A percentile compares a stretch with the other conserved stretches of the same genome.
phyloP scores from a whole-genome alignment of 164 flowering plant genomes.

The Tetracentron sinense region DNA sequence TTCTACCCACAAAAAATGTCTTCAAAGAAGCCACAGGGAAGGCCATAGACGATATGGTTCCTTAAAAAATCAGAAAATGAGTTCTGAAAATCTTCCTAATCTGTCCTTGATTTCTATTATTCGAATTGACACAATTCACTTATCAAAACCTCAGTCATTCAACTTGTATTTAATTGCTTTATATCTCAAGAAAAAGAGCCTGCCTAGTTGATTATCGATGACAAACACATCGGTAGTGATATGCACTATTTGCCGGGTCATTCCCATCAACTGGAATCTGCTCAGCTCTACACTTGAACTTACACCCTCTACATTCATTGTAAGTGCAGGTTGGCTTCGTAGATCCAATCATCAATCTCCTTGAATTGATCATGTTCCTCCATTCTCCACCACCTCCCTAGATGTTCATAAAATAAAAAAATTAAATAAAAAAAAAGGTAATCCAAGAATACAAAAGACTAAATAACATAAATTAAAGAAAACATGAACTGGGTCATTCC shows the following conservation, averaged over 20 bases:
- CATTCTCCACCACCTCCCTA: conserved; percentile 7
- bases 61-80: too few relatives aligned
- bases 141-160: conserved; percentile 10
- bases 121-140: neutral
- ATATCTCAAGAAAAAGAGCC: neutral
- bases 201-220: conserved; percentile 39
- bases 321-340: conserved; percentile 91
- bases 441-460: neutral
- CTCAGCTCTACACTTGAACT: conserved; percentile 78
- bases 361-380: conserved; percentile 25
- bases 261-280: conserved; percentile 91
- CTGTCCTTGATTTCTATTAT: neutral
- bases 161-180: neutral
- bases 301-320: conserved; percentile 93
- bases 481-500: neutral
- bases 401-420: neutral
- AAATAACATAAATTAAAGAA: neutral
- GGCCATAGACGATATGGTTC: too few relatives aligned
- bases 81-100: too few relatives aligned
- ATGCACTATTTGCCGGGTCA: conserved; percentile 86
- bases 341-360: conserved; percentile 82
- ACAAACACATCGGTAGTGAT: conserved; percentile 90
- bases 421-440: neutral
- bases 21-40: too few relatives aligned
- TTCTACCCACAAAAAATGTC: neutral